Conservation (phyloP, 2,329 filamentous ascomycete genomes). For the Xylaria arbuscula region DNA sequence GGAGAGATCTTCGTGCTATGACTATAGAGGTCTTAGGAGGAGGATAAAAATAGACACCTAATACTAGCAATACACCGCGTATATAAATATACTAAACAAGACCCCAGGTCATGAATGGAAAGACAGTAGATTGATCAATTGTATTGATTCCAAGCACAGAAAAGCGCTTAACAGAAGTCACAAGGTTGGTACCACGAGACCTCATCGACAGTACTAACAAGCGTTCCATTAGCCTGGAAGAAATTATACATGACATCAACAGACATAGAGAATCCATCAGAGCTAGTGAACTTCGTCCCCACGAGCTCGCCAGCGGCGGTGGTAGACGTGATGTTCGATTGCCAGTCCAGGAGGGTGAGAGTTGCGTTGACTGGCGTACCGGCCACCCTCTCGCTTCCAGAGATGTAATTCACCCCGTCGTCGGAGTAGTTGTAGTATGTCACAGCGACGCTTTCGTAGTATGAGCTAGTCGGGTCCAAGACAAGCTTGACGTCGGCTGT, state of each 20-base stretch:
- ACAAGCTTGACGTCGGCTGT: constrained; percentile 42
- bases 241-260: constrained; percentile 6
- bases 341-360: constrained; percentile 4
- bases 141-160: no score
- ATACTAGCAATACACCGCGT: background rate
- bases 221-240: constrained; percentile 12
- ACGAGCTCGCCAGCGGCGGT: background rate
- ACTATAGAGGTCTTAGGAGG: background rate
- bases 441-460: constrained; percentile 48
- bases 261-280: constrained; percentile 5
- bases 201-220: constrained; percentile 11
- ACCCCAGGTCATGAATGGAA: no score
- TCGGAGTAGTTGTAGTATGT: constrained; percentile 54
- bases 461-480: constrained; percentile 23
- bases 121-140: no score
- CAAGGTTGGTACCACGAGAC: constrained; percentile 8
- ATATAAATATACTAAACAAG: background rate
- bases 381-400: constrained; percentile 50
- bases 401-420: constrained; percentile 49
- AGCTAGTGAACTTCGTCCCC: constrained; percentile 13
- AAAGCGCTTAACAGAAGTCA: background rate
- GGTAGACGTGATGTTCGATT: constrained; percentile 5
- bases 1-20: background rate
- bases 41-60: background rate
- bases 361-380: background rate